Base-by-base conservation (phyloP, 306 rosid species). In the Vigna angularis region DNA sequence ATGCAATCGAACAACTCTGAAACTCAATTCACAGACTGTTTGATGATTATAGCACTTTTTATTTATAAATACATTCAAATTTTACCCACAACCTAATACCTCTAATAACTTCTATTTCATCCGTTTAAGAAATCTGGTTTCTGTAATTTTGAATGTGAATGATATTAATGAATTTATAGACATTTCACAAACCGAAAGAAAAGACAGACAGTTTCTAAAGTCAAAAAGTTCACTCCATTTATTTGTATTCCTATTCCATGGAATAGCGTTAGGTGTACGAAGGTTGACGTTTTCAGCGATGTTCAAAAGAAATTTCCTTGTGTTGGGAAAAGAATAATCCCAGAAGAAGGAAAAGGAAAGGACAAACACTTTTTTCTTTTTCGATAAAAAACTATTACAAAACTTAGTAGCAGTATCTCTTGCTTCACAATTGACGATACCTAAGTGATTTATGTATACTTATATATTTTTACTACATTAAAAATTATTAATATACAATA, bases 321-420 rank as follows among this genome's bases (percentile, higher is more conserved):
- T 26, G 3, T 28, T 7, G 13, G 57, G 57, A 24, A 66, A 66
- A 13, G 56, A 67, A 67, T 67, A 67, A 73, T 44, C 12, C 59
- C 3, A 28, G 50, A 5, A 61, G 36, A 28, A 58, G 26, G 57
- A 16, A 74, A 59, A 74, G 78, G 17, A 59, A 63, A 32, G 36
- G 49, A 26, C 71, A 45, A 11, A 2, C 12, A 44, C 55, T 14
- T 40, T 26, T 7, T 30, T 63, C 7, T n/a, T 36, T 63, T 63
- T 22, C 47, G 11, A 69, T 48, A 8, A 24, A 45, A 6, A 3
- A 38, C 32, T 5, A 7, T 22, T 40, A 45, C 5, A 45, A 12
- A 38, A 38, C 50, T 38, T 36, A 9, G 2, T 0, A 15, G 3
- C 36, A 20, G n/a, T 11, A 26, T 22, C 10, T 24, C 34, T 24